A percentile compares a stretch with the other conserved stretches of the same genome.
phyloP scores from a whole-genome alignment of 1,284 basidiomycete genomes.

The Papiliotrema flavescens region DNA sequence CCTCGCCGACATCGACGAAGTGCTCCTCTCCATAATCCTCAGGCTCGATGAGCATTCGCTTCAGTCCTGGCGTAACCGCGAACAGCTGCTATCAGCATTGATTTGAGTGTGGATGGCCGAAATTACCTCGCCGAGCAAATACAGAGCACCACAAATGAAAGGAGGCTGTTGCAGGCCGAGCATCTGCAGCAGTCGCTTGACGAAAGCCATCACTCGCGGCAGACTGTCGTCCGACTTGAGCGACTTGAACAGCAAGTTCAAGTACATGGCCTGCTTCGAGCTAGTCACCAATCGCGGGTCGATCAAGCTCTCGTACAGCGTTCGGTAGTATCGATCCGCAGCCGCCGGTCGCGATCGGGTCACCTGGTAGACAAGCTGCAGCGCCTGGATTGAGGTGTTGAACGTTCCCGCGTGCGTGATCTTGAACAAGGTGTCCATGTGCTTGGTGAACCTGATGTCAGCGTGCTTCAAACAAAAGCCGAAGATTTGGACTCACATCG shows the following conservation, averaged over 20 bases:
- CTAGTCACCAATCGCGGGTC: slow-evolving; percentile 77
- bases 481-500: slow-evolving; percentile 52
- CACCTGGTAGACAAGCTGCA: slow-evolving; percentile 89
- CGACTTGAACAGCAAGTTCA: slow-evolving; percentile 92
- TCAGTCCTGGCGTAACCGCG: slow-evolving; percentile 65
- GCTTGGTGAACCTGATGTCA: slow-evolving; percentile 65
- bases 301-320: slow-evolving; percentile 82
- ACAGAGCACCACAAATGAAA: slow-evolving; percentile 84
- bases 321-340: slow-evolving; percentile 82
- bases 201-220: slow-evolving; percentile 70
- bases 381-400: slow-evolving; percentile 92
- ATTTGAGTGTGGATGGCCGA: not conserved
- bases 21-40: slow-evolving; percentile 54
- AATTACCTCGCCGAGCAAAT: slow-evolving; percentile 55
- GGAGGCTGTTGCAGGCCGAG: slow-evolving; percentile 73
- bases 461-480: not conserved
- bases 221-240: slow-evolving; percentile 71
- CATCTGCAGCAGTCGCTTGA: slow-evolving; percentile 83
- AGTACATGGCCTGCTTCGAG: slow-evolving; percentile 95
- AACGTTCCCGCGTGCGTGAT: slow-evolving; percentile 88
- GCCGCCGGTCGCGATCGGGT: slow-evolving; percentile 54
- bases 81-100: slow-evolving; percentile 60
- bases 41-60: slow-evolving; percentile 59
- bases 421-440: slow-evolving; percentile 90
- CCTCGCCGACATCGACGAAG: slow-evolving; percentile 48